Evolutionary conservation across 2,329 filamentous ascomycete species (phyloP).

Genomic region (Aureobasidium sp.): DNA sequence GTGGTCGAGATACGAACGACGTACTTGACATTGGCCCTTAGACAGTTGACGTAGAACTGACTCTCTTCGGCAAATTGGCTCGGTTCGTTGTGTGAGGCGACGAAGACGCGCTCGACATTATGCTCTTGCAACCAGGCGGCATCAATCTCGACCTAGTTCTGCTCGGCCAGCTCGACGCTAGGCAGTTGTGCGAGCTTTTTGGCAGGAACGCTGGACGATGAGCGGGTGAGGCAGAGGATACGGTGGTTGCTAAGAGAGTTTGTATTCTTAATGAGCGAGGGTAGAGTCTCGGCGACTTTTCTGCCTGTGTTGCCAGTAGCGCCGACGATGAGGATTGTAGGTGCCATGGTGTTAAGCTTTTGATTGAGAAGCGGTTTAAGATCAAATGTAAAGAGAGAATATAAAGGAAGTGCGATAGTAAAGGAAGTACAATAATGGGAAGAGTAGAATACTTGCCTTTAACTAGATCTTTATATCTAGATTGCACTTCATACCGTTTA

Average conservation of each 20-base stretch:
- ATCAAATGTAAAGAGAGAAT: no score
- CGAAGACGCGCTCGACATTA: not conserved
- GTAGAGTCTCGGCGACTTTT: no score
- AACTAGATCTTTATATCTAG: no score
- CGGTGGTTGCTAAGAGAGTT: not conserved
- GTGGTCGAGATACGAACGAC: not conserved
- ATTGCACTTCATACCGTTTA: no score
- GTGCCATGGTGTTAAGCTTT: no score
- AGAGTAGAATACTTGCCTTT: no score
- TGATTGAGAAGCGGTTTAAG: no score
- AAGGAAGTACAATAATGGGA: no score
- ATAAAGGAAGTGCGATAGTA: no score
- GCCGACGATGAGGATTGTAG: no score
- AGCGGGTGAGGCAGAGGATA: not conserved
- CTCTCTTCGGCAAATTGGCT: not conserved
- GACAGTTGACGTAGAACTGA: not conserved
- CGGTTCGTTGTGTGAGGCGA: not conserved
- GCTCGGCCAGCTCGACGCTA: not conserved
- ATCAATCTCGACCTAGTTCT: not conserved
- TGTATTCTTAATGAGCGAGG: not conserved
- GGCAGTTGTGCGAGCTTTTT: not conserved
- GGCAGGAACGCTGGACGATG: not conserved
- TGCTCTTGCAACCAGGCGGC: not conserved
- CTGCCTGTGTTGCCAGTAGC: no score
- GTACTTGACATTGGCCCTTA: not conserved